phyloP scores from a whole-genome alignment of 75 land plant species.

The Cryptomeria japonica region DNA sequence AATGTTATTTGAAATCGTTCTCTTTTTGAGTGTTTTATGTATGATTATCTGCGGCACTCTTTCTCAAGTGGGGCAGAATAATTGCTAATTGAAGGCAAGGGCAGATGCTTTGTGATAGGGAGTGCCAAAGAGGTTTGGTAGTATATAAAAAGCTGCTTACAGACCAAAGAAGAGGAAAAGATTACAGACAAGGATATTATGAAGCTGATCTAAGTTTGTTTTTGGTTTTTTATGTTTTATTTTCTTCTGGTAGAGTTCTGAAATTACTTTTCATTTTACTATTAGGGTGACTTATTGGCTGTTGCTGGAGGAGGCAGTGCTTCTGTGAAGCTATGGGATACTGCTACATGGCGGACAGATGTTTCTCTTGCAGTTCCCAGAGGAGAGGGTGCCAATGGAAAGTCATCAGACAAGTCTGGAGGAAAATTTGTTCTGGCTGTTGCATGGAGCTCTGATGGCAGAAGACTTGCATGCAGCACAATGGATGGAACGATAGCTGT shows the following conservation, averaged over 20 bases:
- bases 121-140: background rate
- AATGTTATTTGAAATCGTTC: background rate
- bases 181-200: background rate
- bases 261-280: background rate
- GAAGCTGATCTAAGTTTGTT: background rate
- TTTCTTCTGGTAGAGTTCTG: background rate
- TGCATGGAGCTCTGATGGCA: conserved; percentile 97
- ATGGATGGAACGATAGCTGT: conserved; percentile 94
- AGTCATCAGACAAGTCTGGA: conserved; percentile 60
- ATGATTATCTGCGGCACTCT: background rate
- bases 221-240: background rate
- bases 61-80: background rate
- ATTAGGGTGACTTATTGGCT: conserved; percentile 79
- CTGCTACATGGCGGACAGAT: conserved; percentile 66
- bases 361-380: conserved; percentile 68
- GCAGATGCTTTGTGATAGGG: background rate
- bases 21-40: background rate
- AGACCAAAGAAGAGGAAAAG: background rate
- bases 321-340: conserved; percentile 92
- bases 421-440: conserved; percentile 96
- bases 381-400: conserved; percentile 46
- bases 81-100: background rate
- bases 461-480: conserved; percentile 85
- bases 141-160: background rate
- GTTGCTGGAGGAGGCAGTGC: conserved; percentile 98